Base-by-base conservation (phyloP, 306 rosid genomes). In the Quercus alba region DNA sequence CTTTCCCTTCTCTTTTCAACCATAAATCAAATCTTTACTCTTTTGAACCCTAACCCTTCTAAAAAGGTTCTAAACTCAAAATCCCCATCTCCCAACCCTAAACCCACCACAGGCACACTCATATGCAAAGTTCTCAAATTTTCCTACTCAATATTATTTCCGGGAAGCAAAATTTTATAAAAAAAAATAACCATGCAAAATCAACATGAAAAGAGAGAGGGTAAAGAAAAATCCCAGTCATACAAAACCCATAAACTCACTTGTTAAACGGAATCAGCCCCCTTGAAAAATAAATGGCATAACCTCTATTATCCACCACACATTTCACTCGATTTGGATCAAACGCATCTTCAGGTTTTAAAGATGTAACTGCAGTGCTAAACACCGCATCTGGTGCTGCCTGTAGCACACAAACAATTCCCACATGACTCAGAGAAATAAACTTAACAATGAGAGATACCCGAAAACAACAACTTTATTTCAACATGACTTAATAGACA, bases 301-400 rank as follows among this genome's bases (percentile, higher is more conserved):
- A 95, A 56, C 98, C 98, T 73, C 10, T 77, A 76, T 89, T 88
- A 75, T 93, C 94, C 46, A 91, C 80, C 54, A 95, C 94, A 69
- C 99, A 95, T 85, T 95, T 93, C 82, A 95, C 99, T 59, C 98
- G 90, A 83, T 95, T 95, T 46, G 96, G 90, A 82, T 95, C 97
- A 64, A 77, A 82, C 18, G 97, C 97, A 82, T 95, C 97, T 89
- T 91, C 98, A 26, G 93, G 88, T 78, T 90, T 90, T 81, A 95
- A 87, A 73, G 98, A 83, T 6, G 97, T 91, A 83, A 95, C 98
- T 18, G 99, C 98, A 46, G 99, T 95, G 87, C 99, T 93, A 85
- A 95, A 95, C 79, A 95, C 99, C 73, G 99, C 99, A 89, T 95
- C 98, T 31, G 99, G 99, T 73, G 98, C 80, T 74, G 90, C 91